Conservation (phyloP, 2,329 filamentous ascomycete genomes). For the Fusarium nanum region DNA sequence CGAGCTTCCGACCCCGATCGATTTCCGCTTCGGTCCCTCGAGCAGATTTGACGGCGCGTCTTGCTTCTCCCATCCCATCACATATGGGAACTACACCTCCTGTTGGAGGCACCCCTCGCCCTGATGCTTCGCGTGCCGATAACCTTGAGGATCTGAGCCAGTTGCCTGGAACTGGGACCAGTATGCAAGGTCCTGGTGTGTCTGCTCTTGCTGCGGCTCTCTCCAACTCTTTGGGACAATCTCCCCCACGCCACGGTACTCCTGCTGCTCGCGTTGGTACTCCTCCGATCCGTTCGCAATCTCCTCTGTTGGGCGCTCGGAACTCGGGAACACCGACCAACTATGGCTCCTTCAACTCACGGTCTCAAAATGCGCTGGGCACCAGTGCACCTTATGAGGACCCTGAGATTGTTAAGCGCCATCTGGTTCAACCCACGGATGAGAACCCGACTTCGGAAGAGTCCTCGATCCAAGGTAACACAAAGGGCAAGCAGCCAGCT, state of each 20-base stretch:
- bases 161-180: conserved; percentile 72
- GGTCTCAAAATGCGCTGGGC: conserved; percentile 63
- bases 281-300: conserved; percentile 59
- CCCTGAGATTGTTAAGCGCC: conserved; percentile 88
- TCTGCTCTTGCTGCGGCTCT: conserved; percentile 92
- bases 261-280: conserved; percentile 67
- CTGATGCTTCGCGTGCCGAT: conserved; percentile 38
- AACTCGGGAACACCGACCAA: conserved; percentile 71
- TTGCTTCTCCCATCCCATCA: conserved; percentile 67
- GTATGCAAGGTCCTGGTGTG: conserved; percentile 79
- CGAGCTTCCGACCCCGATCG: conserved; percentile 59
- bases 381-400: conserved; percentile 78
- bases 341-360: conserved; percentile 87
- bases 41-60: conserved; percentile 69
- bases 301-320: conserved; percentile 54
- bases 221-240: conserved; percentile 76
- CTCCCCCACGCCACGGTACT: conserved; percentile 76
- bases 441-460: conserved; percentile 60
- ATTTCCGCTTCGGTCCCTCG: conserved; percentile 66
- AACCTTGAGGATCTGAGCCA: conserved; percentile 65
- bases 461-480: conserved; percentile 56
- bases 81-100: conserved; percentile 54
- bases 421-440: conserved; percentile 79
- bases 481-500: conserved; percentile 66
- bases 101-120: conserved; percentile 50